Conservation (phyloP, 805 yeast species). For the Candida montana region DNA sequence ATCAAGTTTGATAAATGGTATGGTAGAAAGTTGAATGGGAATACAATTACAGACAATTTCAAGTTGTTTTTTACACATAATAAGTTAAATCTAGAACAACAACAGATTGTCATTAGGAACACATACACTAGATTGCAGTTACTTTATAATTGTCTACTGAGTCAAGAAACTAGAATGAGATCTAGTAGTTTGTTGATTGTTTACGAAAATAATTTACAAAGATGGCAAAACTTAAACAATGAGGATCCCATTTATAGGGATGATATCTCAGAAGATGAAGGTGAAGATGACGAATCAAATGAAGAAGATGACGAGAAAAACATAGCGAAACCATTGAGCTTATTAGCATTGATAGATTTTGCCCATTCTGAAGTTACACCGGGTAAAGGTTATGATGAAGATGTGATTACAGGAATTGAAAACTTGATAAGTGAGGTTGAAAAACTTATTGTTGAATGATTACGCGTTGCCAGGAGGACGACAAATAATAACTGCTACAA, state of each 20-base stretch:
- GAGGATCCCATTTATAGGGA: constrained; percentile 37
- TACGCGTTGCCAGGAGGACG: not conserved
- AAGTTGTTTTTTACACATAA: constrained; percentile 39
- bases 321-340: constrained; percentile 39
- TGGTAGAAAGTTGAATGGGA: constrained; percentile 55
- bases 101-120: constrained; percentile 35
- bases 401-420: constrained; percentile 64
- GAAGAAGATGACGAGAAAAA: constrained; percentile 18
- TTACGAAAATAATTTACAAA: constrained; percentile 58
- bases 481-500: not conserved
- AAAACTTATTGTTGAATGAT: constrained; percentile 6
- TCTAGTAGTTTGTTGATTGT: constrained; percentile 72
- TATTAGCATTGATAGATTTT: constrained; percentile 74
- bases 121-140: constrained; percentile 58
- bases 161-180: constrained; percentile 56
- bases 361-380: constrained; percentile 73
- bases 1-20: constrained; percentile 56
- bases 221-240: constrained; percentile 43
- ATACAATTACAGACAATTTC: constrained; percentile 42
- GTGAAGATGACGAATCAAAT: constrained; percentile 29
- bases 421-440: constrained; percentile 46
- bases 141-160: constrained; percentile 58
- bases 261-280: constrained; percentile 31
- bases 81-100: constrained; percentile 27
- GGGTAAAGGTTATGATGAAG: constrained; percentile 67